Evolutionary conservation across 768 basidiomycete species (phyloP), one percentile per base, ranked within the genome.

Genomic region (Leccinellum rugosiceps): DNA sequence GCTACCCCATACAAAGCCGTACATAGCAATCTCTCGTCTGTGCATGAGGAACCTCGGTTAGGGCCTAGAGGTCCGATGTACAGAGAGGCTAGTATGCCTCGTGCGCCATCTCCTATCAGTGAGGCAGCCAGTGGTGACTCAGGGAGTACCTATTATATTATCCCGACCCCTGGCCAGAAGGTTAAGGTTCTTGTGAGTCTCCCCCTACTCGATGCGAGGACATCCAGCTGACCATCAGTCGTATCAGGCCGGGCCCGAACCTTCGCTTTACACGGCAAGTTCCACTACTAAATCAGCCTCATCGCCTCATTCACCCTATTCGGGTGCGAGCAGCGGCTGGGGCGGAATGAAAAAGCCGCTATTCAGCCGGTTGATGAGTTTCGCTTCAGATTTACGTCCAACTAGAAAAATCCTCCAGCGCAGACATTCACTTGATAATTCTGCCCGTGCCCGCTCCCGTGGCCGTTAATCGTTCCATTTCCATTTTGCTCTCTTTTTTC

Each of bases 101-200:
- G 73, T 19, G 76, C 76, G 17, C 78, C 77, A 45, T 67, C 79
- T 0, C 71, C 69, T 15, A 56, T 69, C 7, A 74, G 76, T 46
- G 76, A 78, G 31, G 65, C 47, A 1, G 75, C 68, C 31, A 86
- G 82, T 65, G 71, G 78, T 14, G 80, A 80, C 35, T 86, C 86
- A 5, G 85, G 81, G 21, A 83, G 86, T 67, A 90, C 88, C 3
- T 90, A 89, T 75, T 90, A 88, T 67, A 82, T 89, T 61, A 78
- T 88, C 41, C 87, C 87, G 4, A 77, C 80, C 11, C 80, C 82
- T 11, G 85, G 86, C n/a, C 86, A 88, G 67, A 90, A 89, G 64
- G 81, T 88, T 56, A 87, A 85, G 68, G 79, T 88, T 59, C 78
- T 90, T 64, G 88, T 89, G 73, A 78, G 88, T 80, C 28, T 1